Conservation (phyloP, 2,329 filamentous ascomycete genomes). For the Botrytis galanthina region DNA sequence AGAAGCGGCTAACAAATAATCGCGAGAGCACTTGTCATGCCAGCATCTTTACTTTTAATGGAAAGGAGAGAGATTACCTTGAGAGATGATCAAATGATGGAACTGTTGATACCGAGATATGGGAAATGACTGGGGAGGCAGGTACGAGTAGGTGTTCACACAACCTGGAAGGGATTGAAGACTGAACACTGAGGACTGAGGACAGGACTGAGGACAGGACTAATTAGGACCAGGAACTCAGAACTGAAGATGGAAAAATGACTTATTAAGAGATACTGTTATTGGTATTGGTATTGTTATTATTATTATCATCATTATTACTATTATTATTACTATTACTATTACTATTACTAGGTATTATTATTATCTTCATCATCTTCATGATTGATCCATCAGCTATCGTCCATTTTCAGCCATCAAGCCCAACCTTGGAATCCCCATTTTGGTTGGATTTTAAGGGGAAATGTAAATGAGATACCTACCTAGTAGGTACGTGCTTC, state of each 20-base stretch:
- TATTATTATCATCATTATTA: too few relatives aligned
- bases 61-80: background rate
- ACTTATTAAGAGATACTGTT: background rate
- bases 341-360: too few relatives aligned
- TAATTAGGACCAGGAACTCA: too few relatives aligned
- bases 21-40: background rate
- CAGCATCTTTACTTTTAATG: background rate
- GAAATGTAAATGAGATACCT: background rate
- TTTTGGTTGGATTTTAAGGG: background rate
- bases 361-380: too few relatives aligned
- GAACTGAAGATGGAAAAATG: background rate
- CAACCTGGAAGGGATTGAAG: too few relatives aligned
- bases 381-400: background rate
- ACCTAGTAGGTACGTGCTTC: background rate
- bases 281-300: background rate
- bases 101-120: background rate
- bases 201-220: too few relatives aligned
- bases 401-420: background rate
- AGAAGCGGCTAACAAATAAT: background rate
- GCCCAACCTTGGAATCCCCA: background rate
- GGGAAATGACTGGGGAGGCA: background rate
- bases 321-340: too few relatives aligned
- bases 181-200: too few relatives aligned
- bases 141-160: too few relatives aligned
- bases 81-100: background rate